These are phyloP conservation scores for Trichoderma citrinoviride DNA, from an alignment of 2,329 filamentous ascomycete genomes.

Conservation along the genomic window DNA sequence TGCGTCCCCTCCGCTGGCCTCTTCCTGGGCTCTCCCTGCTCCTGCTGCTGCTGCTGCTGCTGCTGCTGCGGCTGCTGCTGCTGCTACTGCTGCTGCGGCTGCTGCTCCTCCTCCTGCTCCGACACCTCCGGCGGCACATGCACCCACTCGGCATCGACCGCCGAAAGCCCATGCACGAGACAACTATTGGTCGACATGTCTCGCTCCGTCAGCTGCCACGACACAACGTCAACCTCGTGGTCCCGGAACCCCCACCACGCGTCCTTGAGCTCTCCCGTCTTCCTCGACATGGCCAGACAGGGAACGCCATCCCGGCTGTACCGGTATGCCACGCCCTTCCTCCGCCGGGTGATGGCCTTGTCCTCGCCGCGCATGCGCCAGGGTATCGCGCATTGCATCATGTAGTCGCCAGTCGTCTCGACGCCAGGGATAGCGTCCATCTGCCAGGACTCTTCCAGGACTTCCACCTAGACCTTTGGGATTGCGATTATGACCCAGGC, in stretches of 20 bases:
- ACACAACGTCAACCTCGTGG: background rate
- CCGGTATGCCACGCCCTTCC: background rate
- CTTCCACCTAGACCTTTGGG: constrained; percentile 24
- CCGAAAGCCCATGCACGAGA: constrained; percentile 1
- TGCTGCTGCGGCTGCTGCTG: no score
- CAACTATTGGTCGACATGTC: constrained; percentile 5
- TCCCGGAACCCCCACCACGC: background rate
- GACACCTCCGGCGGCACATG: background rate
- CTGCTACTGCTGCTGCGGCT: background rate
- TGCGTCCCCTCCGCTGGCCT: background rate
- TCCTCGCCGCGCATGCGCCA: background rate
- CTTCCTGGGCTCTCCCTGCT: background rate
- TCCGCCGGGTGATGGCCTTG: background rate
- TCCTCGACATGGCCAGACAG: background rate
- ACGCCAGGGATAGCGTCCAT: background rate
- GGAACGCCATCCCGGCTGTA: constrained; percentile 16
- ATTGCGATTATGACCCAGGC: constrained; percentile 26
- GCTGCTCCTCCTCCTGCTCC: background rate
- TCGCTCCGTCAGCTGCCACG: background rate
- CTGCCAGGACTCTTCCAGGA: constrained; percentile 27
- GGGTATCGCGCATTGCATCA: background rate
- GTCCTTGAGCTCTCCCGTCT: background rate
- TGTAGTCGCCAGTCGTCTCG: background rate
- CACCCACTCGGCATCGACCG: background rate
- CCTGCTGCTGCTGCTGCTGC: background rate